phyloP scores from a whole-genome alignment of 371 early-diverging fungal genomes.

The Mortierella sp. region DNA sequence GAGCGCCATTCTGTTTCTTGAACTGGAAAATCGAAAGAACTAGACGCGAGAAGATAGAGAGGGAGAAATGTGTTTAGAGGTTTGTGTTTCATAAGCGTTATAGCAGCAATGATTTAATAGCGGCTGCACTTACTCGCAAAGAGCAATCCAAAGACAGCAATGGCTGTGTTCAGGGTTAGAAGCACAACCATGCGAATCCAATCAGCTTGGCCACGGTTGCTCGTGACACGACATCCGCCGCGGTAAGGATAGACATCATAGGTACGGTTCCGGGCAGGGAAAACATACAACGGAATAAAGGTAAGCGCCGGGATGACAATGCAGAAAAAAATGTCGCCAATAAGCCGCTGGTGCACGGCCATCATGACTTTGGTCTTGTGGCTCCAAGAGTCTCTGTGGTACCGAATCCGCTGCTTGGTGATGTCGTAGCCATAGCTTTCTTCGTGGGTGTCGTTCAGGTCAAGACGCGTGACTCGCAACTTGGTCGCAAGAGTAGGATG shows the following conservation, averaged over 20 bases:
- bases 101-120: not conserved
- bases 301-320: conserved; percentile 8
- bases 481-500: conserved; percentile 21
- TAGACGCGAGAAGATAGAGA: not conserved
- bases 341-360: not conserved
- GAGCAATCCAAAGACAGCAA: conserved; percentile 9
- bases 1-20: conserved; percentile 22
- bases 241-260: conserved; percentile 27
- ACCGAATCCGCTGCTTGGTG: conserved; percentile 12
- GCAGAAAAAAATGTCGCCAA: conserved; percentile 16
- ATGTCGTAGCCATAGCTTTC: conserved; percentile 30
- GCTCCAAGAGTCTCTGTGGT: conserved; percentile 23
- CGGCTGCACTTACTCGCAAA: conserved; percentile 16
- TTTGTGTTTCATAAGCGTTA: not conserved
- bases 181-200: conserved; percentile 11
- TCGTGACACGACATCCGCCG: conserved; percentile 32
- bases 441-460: conserved; percentile 16
- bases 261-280: conserved; percentile 8
- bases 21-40: conserved; percentile 20
- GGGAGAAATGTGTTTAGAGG: not conserved
- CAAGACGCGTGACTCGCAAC: conserved; percentile 10
- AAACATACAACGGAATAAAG: conserved; percentile 8
- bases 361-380: conserved; percentile 9
- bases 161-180: not conserved
- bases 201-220: conserved; percentile 6